Evolutionary conservation across 1,284 basidiomycete genomes (phyloP).

Genomic region (Fomitopsis schrenkii): DNA sequence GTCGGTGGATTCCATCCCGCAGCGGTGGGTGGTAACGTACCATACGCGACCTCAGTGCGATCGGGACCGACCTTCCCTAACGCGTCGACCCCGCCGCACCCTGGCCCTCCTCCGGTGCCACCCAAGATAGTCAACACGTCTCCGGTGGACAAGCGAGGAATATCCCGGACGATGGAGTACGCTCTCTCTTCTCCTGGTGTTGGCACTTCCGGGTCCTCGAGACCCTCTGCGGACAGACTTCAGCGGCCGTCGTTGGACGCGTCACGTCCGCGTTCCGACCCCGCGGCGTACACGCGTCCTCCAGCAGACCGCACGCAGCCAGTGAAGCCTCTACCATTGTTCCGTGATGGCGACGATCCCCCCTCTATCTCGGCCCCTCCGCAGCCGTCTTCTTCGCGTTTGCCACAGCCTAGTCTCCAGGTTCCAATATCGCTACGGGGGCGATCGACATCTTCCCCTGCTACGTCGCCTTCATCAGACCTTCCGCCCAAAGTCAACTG

Average conservation of each 20-base stretch:
- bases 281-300: not conserved
- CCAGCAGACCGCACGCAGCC: not conserved
- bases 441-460: conserved; percentile 26
- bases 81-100: conserved; percentile 9
- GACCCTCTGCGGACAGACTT: conserved; percentile 7
- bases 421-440: not conserved
- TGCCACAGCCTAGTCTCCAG: conserved; percentile 8
- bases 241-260: conserved; percentile 5
- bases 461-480: conserved; percentile 22
- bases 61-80: not conserved
- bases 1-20: conserved; percentile 28
- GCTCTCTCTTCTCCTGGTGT: conserved; percentile 34
- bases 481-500: conserved; percentile 43
- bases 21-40: not conserved
- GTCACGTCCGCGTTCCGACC: conserved; percentile 16
- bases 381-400: conserved; percentile 11
- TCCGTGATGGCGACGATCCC: conserved; percentile 1
- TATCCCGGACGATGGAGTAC: conserved; percentile 59
- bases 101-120: conserved; percentile 31
- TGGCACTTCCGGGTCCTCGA: conserved; percentile 13
- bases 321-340: conserved; percentile 1
- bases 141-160: conserved; percentile 18
- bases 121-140: conserved; percentile 31
- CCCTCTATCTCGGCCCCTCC: conserved; percentile 16
- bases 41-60: not conserved